These are phyloP conservation scores for Dimargaris xerosporica DNA, from an alignment of 192 early-diverging fungal species.

Conservation along the genomic window DNA sequence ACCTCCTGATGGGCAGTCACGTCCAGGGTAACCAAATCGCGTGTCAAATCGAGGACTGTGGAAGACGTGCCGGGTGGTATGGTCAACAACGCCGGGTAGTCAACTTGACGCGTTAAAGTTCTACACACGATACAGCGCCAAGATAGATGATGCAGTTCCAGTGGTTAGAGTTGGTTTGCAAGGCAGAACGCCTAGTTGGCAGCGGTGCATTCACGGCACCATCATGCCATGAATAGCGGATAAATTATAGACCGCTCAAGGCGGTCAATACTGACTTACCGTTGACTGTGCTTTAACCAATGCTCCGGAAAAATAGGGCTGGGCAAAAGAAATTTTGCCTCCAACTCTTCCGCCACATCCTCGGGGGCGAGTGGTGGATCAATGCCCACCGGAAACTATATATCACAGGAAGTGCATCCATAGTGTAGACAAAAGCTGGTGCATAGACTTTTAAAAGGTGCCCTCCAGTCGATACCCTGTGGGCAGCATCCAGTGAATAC, in stretches of 20 bases:
- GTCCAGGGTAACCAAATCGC: not conserved
- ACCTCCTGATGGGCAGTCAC: not conserved
- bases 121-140: not conserved
- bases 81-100: not conserved
- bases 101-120: not conserved
- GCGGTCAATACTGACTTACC: not conserved
- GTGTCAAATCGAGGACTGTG: not conserved
- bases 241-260: not conserved
- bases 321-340: not conserved
- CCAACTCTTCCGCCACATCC: not conserved
- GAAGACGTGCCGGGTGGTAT: not conserved
- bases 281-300: constrained; percentile 5
- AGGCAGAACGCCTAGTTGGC: not conserved
- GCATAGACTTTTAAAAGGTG: too few relatives aligned
- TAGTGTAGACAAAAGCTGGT: too few relatives aligned
- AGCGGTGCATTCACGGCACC: not conserved
- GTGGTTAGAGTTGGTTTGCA: not conserved
- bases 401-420: too few relatives aligned
- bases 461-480: too few relatives aligned
- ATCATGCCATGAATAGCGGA: not conserved
- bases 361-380: not conserved
- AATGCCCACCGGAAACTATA: not conserved
- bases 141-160: not conserved
- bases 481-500: too few relatives aligned
- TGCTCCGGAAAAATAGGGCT: constrained; percentile 6